These are phyloP conservation scores for Rhododendron mucronatum DNA, from an alignment of 148 eudicot genomes.

Conservation along the genomic window DNA sequence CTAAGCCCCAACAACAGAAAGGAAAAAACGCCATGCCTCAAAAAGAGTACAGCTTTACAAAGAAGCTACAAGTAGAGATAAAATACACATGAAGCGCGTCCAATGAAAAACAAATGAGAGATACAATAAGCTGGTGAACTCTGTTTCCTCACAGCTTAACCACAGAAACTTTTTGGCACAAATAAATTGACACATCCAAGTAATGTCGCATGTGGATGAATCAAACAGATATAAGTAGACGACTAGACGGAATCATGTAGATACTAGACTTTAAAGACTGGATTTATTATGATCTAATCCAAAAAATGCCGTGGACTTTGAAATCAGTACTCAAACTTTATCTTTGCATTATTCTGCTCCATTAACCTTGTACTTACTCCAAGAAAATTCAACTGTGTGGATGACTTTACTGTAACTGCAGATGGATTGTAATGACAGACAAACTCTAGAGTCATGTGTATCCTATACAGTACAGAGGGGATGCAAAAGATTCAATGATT, in stretches of 20 bases:
- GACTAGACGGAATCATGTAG: not conserved
- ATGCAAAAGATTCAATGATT: not conserved
- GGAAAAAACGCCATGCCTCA: not conserved
- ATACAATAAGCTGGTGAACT: not conserved
- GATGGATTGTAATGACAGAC: not conserved
- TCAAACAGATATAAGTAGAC: not conserved
- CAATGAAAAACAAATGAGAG: not conserved
- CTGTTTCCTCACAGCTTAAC: not conserved
- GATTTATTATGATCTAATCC: not conserved
- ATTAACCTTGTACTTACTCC: not conserved
- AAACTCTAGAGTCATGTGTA: slow-evolving; percentile 1
- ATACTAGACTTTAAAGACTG: not conserved
- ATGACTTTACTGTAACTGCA: not conserved
- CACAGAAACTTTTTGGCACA: not conserved
- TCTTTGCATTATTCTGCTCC: not conserved
- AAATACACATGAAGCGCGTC: not conserved
- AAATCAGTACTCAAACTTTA: not conserved
- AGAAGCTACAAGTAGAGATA: not conserved
- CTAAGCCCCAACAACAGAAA: not conserved
- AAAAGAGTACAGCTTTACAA: not conserved
- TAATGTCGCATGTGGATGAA: not conserved
- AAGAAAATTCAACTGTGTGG: not conserved
- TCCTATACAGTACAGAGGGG: not conserved
- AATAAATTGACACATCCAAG: not conserved
- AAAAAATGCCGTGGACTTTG: not conserved